Evolutionary conservation across 108 stramenopile species (phyloP), one percentile per base, ranked within the genome.

Genomic region (Aurantiochytrium sp.): DNA sequence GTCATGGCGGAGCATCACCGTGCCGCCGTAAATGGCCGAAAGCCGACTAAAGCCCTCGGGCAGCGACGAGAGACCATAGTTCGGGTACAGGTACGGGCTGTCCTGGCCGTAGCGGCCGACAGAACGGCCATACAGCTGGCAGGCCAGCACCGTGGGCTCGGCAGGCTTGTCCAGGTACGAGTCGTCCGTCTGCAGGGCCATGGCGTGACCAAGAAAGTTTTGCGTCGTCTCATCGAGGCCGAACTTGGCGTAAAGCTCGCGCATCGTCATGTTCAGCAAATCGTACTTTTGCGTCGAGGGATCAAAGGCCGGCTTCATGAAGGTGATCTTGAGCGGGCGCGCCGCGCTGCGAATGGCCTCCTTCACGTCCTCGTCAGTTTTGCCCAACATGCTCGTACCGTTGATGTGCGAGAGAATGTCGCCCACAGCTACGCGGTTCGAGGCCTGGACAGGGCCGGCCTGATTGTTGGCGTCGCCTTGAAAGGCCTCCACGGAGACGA

Each of bases 31-130:
- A 89, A 99, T 97, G 44, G 99, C 99, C 90, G 97, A 98, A 60
- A 99, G 95, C 58, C 99, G 96, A 69, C 97, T 98, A 91, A 99
- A 99, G 60, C 97, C 97, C 93, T 99, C 99, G 19, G 99, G 99
- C 58, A 99, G 95, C 28, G 97, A 97, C 42, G 98, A 97, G 72
- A 99, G 95, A 60, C 99, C 99, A 90, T 98, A 99, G 69, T 97
- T 91, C 53, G 99, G 99, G 94, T 99, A 99, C 89, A 99, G 97
- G 95, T 98, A 99, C 16, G 99, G 99, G 71, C 94, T 95, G 73
- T 88, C 87, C 60, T 95, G 97, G 90, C 97, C 98, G 90, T 98
- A 98, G 45, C 97, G 92, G 87, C 96, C 94, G 71, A 99, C 90
- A 4, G 98, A 99, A 90, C 96, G 94, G 89, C 94, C 95, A 91